Conservation (phyloP, 768 basidiomycete genomes). For the Hericium erinaceus region DNA sequence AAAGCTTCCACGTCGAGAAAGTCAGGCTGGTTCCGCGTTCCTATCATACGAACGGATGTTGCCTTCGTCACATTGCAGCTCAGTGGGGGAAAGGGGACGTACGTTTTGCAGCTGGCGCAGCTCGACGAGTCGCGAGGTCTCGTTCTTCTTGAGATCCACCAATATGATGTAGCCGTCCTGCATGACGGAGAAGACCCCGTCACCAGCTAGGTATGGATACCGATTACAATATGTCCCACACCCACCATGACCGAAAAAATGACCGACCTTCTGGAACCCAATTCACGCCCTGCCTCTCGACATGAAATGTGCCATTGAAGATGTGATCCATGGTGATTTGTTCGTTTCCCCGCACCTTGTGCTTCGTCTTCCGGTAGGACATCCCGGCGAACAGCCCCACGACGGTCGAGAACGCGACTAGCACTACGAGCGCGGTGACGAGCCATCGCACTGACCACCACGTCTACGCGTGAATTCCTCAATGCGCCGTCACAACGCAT, state of each 20-base stretch:
- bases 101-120: conserved; percentile 58
- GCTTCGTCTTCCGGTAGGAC: conserved; percentile 52
- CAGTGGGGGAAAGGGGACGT: conserved; percentile 15
- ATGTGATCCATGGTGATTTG: conserved; percentile 84
- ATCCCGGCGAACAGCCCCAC: conserved; percentile 76
- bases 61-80: not conserved
- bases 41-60: conserved; percentile 25
- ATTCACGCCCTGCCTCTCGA: conserved; percentile 38
- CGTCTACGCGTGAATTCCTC: conserved; percentile 24
- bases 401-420: conserved; percentile 52
- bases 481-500: not conserved
- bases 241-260: not conserved
- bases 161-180: conserved; percentile 63
- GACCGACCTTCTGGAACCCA: conserved; percentile 90
- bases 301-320: conserved; percentile 82
- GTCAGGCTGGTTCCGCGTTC: conserved; percentile 40
- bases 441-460: conserved; percentile 51
- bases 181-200: conserved; percentile 77
- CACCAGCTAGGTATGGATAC: conserved; percentile 54
- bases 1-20: conserved; percentile 68
- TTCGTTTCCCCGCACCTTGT: conserved; percentile 42
- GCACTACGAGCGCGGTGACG: conserved; percentile 45
- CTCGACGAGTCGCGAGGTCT: conserved; percentile 51
- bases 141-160: conserved; percentile 71
- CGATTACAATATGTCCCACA: not conserved